Base-by-base conservation (phyloP, 257 asterid genomes). In the Striga asiatica region DNA sequence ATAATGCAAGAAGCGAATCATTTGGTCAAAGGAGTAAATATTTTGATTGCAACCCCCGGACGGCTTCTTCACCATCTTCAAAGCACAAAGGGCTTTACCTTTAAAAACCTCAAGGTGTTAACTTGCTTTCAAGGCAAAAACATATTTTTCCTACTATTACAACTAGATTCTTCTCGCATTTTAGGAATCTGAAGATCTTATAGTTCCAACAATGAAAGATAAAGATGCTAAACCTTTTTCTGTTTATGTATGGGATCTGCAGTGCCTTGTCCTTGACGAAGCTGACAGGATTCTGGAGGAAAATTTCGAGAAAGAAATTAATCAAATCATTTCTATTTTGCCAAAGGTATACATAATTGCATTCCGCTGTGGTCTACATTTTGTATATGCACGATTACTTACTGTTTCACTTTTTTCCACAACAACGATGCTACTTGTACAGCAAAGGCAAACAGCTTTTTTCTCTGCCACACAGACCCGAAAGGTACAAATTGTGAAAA, bases 381-480 rank as follows among this genome's bases (percentile, higher is more conserved):
- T n/a, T n/a, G n/a, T n/a, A n/a, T n/a, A n/a, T n/a, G n/a, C n/a
- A n/a, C n/a, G n/a, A n/a, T n/a, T n/a, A n/a, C n/a, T n/a, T n/a
- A n/a, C n/a, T n/a, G n/a, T n/a, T n/a, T n/a, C n/a, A n/a, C n/a
- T n/a, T n/a, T n/a, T n/a, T n/a, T n/a, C n/a, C n/a, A n/a, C n/a
- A n/a, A n/a, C n/a, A n/a, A n/a, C n/a, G n/a, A 16, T 29, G n/a
- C 18, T 29, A 2, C 23, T 42, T 57, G 25, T 43, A 34, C 88
- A 84, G 94, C 67, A n/a, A 21, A 75, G 95, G 54, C 95, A 84
- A 75, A 81, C 95, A 29, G 82, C 86, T 60, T 86, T 84, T 51
- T 84, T 84, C 73, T 84, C 95, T 47, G 95, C 95, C 54, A 84
- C 95, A 38, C 95, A 81, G 65, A 81, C 95, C 13, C 79, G 77